Conservation (phyloP, 2,329 filamentous ascomycete species). For the Chalara sp. region DNA sequence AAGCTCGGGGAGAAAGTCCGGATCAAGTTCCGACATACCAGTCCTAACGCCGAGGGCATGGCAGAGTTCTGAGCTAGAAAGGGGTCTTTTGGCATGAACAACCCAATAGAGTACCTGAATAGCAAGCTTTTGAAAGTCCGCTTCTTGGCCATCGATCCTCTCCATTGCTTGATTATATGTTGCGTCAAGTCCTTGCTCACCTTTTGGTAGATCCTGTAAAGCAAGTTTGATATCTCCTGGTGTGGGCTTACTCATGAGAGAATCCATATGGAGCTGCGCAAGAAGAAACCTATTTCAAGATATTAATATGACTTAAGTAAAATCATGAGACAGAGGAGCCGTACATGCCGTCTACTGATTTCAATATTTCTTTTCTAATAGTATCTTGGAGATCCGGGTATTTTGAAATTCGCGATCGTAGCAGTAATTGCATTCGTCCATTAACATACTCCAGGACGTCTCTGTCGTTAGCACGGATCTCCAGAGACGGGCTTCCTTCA, state of each 20-base stretch:
- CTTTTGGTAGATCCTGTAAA: constrained; percentile 22
- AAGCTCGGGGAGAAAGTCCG: constrained; percentile 27
- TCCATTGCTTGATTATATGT: constrained; percentile 36
- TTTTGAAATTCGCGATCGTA: too few species aligned
- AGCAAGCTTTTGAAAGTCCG: not conserved
- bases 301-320: not conserved
- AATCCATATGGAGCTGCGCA: constrained; percentile 29
- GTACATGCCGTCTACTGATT: constrained; percentile 19
- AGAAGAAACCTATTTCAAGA: constrained; percentile 10
- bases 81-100: constrained; percentile 26
- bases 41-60: constrained; percentile 35
- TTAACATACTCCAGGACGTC: constrained; percentile 20
- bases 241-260: constrained; percentile 22
- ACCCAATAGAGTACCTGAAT: constrained; percentile 29
- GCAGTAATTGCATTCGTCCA: constrained; percentile 13
- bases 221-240: constrained; percentile 21
- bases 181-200: constrained; percentile 16
- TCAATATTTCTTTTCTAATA: not conserved
- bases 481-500: constrained; percentile 6
- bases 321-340: not conserved
- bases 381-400: too few species aligned
- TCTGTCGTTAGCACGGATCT: constrained; percentile 24
- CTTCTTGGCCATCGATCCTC: constrained; percentile 18
- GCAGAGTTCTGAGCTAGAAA: constrained; percentile 30
- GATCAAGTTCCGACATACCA: constrained; percentile 22